Base-by-base conservation (phyloP, 768 basidiomycete species). In the Botryobasidium botryosum region DNA sequence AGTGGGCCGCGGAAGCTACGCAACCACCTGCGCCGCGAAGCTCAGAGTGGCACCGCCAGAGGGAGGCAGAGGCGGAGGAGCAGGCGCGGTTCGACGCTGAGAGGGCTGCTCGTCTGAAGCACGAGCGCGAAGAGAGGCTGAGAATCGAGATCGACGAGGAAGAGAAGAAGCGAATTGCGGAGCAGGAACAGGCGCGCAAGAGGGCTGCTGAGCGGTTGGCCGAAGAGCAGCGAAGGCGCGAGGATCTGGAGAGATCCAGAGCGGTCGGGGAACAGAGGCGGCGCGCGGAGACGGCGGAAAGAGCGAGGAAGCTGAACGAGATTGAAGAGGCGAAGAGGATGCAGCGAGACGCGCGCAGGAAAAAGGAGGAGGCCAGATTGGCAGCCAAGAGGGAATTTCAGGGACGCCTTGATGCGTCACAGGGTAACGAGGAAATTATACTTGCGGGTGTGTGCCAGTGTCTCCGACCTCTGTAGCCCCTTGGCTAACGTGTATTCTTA, bases 201-300 rank as follows among this genome's bases (percentile, higher is more conserved):
- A 21, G 8, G 8, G 40, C 40, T 7, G 40, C 40, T 13, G 25
- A 42, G 28, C 37, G 47, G 23, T 43, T 42, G 20, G 33, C 58
- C 18, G 72, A 69, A 17, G 62, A 69, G 45, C 64, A 70, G 53
- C 62, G 69, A 27, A 56, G 74, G 40, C 39, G 69, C 40, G 68
- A 73, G 45, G 67, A 73, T 50, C 17, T 64, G 64, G 49, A 46
- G 71, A 45, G 74, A 75, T 46, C 58, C 65, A 40, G 74, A 73
- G 74, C 61, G 73, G 29, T 42, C 21, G 57, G 55, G 39, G 69
- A 71, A 32, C 70, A 72, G 49, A 61, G 66, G 3, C 57, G 61
- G 24, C 61, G 65, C 26, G 62, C 57, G 2, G 68, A 70, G 39
- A 68, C 69, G 18, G 61, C 66, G 35, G 64, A 64, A 24, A 64